Percentiles rank a stretch among this genome's conserved stretches.
These are phyloP conservation scores for Penicillium waksmanii DNA, from an alignment of 495 filamentous ascomycete species.

Conservation along the genomic window DNA sequence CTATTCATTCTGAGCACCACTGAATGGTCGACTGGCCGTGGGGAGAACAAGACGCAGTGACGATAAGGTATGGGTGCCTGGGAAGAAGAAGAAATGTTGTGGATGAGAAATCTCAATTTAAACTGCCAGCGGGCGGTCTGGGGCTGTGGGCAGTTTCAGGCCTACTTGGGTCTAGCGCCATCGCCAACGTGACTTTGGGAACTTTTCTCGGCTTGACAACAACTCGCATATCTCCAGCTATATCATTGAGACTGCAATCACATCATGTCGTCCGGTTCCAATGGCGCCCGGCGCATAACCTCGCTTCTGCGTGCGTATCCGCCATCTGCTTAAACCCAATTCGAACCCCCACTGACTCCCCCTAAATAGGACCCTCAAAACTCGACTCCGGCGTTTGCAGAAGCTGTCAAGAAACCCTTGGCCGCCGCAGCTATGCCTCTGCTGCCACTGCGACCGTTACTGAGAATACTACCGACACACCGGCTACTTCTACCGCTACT, in stretches of 20 bases:
- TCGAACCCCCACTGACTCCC: constrained; percentile 9
- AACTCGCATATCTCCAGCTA: constrained; percentile 4
- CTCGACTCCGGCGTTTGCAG: constrained; percentile 52
- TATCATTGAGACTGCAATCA: constrained; percentile 17
- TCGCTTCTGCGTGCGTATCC: constrained; percentile 42
- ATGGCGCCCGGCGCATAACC: constrained; percentile 50
- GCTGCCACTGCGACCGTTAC: constrained; percentile 34
- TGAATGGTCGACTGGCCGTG: constrained; percentile 67
- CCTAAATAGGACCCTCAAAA: constrained; percentile 43
- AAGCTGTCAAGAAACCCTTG: constrained; percentile 54
- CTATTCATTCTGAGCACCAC: constrained; percentile 60
- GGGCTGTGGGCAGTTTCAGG: background rate
- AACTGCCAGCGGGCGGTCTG: constrained; percentile 18
- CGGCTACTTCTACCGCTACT: constrained; percentile 29
- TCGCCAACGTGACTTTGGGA: constrained; percentile 37
- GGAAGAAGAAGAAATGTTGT: constrained; percentile 31
- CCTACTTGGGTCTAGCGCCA: constrained; percentile 33
- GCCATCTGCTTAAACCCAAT: background rate
- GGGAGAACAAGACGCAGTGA: constrained; percentile 53
- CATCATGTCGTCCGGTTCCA: constrained; percentile 50
- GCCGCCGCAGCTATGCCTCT: constrained; percentile 50
- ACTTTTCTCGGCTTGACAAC: constrained; percentile 46
- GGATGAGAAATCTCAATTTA: constrained; percentile 22
- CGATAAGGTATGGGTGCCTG: constrained; percentile 65
- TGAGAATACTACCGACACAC: constrained; percentile 32